Evolutionary conservation across 1,139 yeast species (phyloP).

Genomic region (Lodderomyces jiufengensis): DNA sequence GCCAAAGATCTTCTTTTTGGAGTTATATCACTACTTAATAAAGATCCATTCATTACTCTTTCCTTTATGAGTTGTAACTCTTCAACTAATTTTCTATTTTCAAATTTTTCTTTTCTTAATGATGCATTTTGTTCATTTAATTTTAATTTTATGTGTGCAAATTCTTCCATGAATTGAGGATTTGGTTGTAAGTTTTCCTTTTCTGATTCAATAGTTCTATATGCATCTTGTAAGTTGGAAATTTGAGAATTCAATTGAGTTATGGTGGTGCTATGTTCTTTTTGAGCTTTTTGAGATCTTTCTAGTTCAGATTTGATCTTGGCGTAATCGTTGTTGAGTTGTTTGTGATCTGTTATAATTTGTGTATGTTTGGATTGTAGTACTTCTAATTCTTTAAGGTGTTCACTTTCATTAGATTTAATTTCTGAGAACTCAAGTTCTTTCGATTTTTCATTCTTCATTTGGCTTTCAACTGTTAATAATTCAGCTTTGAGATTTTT

Average conservation of each 20-base stretch:
- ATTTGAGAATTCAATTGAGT: constrained; percentile 23
- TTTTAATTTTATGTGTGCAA: constrained; percentile 47
- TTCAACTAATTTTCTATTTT: constrained; percentile 51
- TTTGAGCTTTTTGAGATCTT: constrained; percentile 19
- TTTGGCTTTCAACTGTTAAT: constrained; percentile 3
- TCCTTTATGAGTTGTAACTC: constrained; percentile 56
- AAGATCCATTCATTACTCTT: constrained; percentile 25
- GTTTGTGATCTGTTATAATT: constrained; percentile 11
- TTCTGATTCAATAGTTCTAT: constrained; percentile 21
- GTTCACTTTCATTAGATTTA: constrained; percentile 6
- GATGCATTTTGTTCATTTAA: constrained; percentile 51
- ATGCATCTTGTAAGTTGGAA: constrained; percentile 18
- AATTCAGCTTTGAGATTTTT: constrained; percentile 14
- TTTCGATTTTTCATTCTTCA: constrained; percentile 3
- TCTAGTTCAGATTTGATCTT: constrained; percentile 39
- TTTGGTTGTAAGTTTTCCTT: constrained; percentile 42
- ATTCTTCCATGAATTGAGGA: constrained; percentile 39
- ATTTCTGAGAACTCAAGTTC: constrained; percentile 5
- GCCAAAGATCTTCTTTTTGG: constrained; percentile 33
- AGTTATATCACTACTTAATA: constrained; percentile 18
- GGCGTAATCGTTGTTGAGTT: constrained; percentile 17
- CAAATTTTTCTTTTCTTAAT: constrained; percentile 50
- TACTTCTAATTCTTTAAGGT: constrained; percentile 8
- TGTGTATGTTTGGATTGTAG: constrained; percentile 5
- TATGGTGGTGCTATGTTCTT: constrained; percentile 27